Conservation (phyloP, 805 yeast species). For the Sungouiozyma intestinalis region DNA sequence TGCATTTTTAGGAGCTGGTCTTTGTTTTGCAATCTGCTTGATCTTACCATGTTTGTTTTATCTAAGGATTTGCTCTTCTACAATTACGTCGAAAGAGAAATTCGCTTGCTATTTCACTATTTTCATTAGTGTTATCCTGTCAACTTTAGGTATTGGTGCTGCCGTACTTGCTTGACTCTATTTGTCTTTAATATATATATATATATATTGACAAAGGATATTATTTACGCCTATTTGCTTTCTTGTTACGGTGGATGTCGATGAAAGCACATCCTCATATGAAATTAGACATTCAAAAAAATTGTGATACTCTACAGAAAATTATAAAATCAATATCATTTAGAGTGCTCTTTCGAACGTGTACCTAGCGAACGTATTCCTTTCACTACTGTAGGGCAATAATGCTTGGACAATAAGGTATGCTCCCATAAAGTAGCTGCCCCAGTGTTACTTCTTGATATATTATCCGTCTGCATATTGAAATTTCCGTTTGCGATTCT, state of each 20-base stretch:
- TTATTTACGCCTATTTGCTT: no score
- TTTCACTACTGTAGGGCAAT: constrained; percentile 68
- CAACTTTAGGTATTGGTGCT: constrained; percentile 53
- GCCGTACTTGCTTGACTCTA: constrained; percentile 26
- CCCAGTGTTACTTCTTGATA: constrained; percentile 72
- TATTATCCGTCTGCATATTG: constrained; percentile 50
- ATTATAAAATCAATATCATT: constrained; percentile 3
- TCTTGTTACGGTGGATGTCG: no score
- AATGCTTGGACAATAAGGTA: constrained; percentile 68
- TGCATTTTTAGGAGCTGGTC: constrained; percentile 70
- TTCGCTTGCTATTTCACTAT: constrained; percentile 36
- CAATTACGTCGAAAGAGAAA: constrained; percentile 33
- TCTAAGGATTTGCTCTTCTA: constrained; percentile 40
- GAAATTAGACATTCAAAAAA: neutral
- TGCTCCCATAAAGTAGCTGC: constrained; percentile 91
- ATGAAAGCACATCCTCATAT: neutral
- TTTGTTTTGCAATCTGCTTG: constrained; percentile 71
- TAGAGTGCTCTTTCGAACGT: constrained; percentile 22
- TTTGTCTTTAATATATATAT: neutral
- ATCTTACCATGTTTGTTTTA: constrained; percentile 71
- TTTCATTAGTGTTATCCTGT: constrained; percentile 35
- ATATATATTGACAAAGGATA: no score
- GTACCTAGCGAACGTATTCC: constrained; percentile 41
- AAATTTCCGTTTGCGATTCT: constrained; percentile 73
- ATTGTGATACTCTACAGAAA: neutral